Evolutionary conservation across 768 basidiomycete genomes (phyloP), one percentile per base, ranked within the genome.

Genomic region (Pleurotus djamor): DNA sequence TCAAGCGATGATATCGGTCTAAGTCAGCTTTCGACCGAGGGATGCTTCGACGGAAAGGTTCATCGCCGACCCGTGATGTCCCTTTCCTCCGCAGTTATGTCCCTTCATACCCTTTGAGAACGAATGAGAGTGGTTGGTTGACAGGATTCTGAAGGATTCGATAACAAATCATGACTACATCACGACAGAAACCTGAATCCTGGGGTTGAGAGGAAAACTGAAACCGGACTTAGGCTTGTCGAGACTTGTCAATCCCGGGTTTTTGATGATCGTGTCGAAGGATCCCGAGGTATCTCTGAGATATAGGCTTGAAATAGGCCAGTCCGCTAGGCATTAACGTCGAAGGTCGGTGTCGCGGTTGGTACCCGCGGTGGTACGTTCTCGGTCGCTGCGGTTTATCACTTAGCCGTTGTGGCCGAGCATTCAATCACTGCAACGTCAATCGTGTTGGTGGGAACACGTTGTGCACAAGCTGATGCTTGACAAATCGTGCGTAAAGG

Each of bases 181-280:
- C 16, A 14, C 28, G 54, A 16, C 41, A n/a, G 14, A 21, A 56
- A 28, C 17, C n/a, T 43, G 36, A 56, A 56, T n/a, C 54, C 54
- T 41, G 54, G 54, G 38, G 41, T 33, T 41, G 33, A 2, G 28
- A 56, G 10, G 28, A 2, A 41, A 56, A 56, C 33, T 41, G 38
- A 44, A 56, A 37, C 49, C 54, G 54, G 54, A 56, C 54, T 56
- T 56, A 56, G 33, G n/a, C 37, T 43, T 17, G 37, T 56, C 28
- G 41, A 16, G 17, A 17, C 8, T 17, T 38, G 21, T 56, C 54
- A 56, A 56, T 56, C 54, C 54, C 54, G 54, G 54, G 38, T 56
- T 44, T n/a, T 38, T 28, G 21, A 14, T 28, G 21, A 13, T 28
- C 44, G 41, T 32, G 41, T 13, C 28, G 38, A 9, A 44, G 4